A percentile compares a stretch with the other conserved stretches of the same genome.
phyloP scores from a whole-genome alignment of 108 stramenopile species.

The Cyclotella cryptica region DNA sequence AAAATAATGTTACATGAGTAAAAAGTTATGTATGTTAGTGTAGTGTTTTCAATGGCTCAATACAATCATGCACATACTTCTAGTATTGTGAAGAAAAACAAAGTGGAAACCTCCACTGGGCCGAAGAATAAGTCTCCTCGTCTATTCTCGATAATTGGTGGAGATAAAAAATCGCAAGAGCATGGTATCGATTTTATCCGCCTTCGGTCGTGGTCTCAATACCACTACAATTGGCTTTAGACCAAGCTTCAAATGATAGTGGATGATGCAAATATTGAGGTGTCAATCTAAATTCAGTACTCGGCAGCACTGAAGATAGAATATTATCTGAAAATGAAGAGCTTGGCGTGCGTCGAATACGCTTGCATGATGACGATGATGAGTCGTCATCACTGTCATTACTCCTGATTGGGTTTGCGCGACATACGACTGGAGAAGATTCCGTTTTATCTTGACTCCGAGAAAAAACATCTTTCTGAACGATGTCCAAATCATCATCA shows the following conservation, averaged over 20 bases:
- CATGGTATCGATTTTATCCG: neutral
- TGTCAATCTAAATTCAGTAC: neutral
- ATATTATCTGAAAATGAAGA: neutral
- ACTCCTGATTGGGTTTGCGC: conserved; percentile 39
- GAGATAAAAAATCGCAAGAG: neutral
- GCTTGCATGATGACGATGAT: conserved; percentile 30
- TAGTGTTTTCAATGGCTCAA: too few species aligned
- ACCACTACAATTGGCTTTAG: conserved; percentile 2
- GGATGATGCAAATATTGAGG: conserved; percentile 33
- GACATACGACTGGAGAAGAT: conserved; percentile 16
- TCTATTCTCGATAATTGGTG: neutral
- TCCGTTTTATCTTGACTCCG: neutral
- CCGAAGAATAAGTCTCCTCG: neutral
- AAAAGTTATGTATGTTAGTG: too few species aligned
- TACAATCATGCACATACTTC: too few species aligned
- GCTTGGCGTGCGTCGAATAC: conserved; percentile 22
- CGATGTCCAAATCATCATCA: conserved; percentile 15
- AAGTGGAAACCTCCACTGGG: neutral
- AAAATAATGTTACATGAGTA: too few species aligned
- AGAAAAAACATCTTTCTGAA: neutral
- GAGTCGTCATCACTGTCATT: conserved; percentile 13
- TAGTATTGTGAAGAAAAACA: neutral
- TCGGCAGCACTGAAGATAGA: neutral
- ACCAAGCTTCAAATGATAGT: conserved; percentile 24
- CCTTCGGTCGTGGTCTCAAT: conserved; percentile 2